Evolutionary conservation across 129 eudicot species (phyloP).

Genomic region (Artemisia annua): DNA sequence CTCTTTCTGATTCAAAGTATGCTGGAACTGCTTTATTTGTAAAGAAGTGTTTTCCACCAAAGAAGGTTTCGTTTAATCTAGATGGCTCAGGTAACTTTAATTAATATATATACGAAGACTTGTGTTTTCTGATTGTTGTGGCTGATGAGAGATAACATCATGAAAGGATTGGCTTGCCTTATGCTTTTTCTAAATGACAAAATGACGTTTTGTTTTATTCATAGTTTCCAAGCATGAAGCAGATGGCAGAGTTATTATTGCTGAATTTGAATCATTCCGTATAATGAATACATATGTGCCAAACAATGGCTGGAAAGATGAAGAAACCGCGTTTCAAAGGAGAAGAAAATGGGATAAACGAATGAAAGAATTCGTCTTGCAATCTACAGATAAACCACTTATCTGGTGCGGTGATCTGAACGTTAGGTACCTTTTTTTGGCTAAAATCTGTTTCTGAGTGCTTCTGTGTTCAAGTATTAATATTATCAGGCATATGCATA

Average conservation of each 20-base stretch:
- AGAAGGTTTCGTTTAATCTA: slow-evolving; percentile 73
- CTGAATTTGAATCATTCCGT: slow-evolving; percentile 90
- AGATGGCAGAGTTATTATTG: slow-evolving; percentile 89
- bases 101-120: background rate
- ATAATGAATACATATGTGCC: slow-evolving; percentile 87
- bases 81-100: slow-evolving; percentile 57
- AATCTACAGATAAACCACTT: slow-evolving; percentile 81
- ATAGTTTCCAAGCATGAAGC: slow-evolving; percentile 87
- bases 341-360: slow-evolving; percentile 99
- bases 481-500: background rate
- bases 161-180: background rate
- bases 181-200: background rate
- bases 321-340: slow-evolving; percentile 84
- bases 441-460: background rate
- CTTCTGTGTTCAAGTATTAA: background rate
- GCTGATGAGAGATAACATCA: slow-evolving; percentile 3
- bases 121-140: slow-evolving; percentile 10
- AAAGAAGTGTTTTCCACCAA: slow-evolving; percentile 72
- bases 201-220: slow-evolving; percentile 19
- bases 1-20: slow-evolving; percentile 94
- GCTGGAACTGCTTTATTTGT: slow-evolving; percentile 94
- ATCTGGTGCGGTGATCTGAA: slow-evolving; percentile 99
- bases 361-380: slow-evolving; percentile 65
- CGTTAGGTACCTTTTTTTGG: slow-evolving; percentile 51
- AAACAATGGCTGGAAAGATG: slow-evolving; percentile 99